Evolutionary conservation across 768 basidiomycete species (phyloP).

Genomic region (Panellus pusillus): DNA sequence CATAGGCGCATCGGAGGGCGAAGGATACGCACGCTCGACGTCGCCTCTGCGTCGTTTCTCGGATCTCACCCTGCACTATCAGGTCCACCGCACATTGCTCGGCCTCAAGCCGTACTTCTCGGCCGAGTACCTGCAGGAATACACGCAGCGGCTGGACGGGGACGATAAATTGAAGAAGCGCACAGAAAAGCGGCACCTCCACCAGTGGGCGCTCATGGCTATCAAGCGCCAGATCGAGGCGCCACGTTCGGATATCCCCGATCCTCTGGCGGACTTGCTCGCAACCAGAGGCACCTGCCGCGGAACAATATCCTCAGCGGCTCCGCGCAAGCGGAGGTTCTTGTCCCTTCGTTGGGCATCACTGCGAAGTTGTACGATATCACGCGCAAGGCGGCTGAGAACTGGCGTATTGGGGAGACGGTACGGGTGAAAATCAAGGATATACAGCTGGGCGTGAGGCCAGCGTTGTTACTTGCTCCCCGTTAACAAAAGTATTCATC

Average conservation of each 20-base stretch:
- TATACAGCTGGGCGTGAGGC: conserved; percentile 31
- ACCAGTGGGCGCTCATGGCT: conserved; percentile 37
- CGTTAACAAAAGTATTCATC: too few relatives aligned
- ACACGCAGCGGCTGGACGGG: conserved; percentile 37
- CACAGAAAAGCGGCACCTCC: conserved; percentile 30
- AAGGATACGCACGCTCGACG: conserved; percentile 83
- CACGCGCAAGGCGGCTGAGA: not conserved
- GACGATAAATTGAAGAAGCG: conserved; percentile 36
- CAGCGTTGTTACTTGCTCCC: not conserved
- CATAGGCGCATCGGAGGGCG: conserved; percentile 67
- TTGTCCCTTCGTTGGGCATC: conserved; percentile 27
- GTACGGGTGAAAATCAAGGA: conserved; percentile 29
- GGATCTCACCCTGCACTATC: conserved; percentile 89
- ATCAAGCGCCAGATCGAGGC: conserved; percentile 40
- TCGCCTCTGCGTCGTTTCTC: conserved; percentile 84
- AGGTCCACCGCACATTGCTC: conserved; percentile 79
- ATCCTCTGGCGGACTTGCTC: conserved; percentile 28
- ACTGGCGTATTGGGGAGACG: conserved; percentile 12
- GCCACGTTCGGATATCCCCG: conserved; percentile 17
- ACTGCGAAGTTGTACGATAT: conserved; percentile 12
- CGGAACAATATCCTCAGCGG: conserved; percentile 14
- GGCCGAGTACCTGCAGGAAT: conserved; percentile 42
- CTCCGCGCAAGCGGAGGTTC: conserved; percentile 17
- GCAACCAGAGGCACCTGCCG: conserved; percentile 19
- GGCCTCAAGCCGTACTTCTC: conserved; percentile 46